Percentiles rank a stretch among this genome's conserved stretches.
Evolutionary conservation across 495 filamentous ascomycete species (phyloP).

Genomic region (Tricharina praecox): DNA sequence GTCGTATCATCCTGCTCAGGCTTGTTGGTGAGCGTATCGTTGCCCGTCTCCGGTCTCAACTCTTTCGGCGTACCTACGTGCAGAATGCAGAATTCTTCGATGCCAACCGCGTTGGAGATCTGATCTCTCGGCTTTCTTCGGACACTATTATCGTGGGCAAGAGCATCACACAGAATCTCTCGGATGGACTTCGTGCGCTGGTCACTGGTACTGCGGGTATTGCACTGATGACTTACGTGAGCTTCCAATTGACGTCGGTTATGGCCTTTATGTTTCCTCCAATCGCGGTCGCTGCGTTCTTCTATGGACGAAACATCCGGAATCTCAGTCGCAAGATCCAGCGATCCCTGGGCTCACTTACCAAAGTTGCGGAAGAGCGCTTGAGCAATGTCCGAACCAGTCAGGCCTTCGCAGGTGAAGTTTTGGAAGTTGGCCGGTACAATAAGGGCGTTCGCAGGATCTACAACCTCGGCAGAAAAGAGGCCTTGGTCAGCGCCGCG

Average conservation of each 20-base stretch:
- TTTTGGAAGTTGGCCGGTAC: slow-evolving; percentile 75
- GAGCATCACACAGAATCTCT: slow-evolving; percentile 93
- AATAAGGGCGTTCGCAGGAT: slow-evolving; percentile 83
- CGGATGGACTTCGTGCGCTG: slow-evolving; percentile 72
- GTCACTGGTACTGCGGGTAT: slow-evolving; percentile 83
- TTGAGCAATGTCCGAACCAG: slow-evolving; percentile 88
- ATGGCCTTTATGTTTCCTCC: slow-evolving; percentile 77
- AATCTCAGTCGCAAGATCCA: slow-evolving; percentile 82
- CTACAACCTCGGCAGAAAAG: slow-evolving; percentile 67
- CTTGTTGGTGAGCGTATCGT: slow-evolving; percentile 93
- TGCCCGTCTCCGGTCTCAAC: slow-evolving; percentile 65
- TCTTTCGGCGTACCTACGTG: slow-evolving; percentile 76
- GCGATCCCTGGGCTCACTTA: slow-evolving; percentile 74
- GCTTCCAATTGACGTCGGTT: slow-evolving; percentile 73
- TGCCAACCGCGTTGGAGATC: slow-evolving; percentile 85
- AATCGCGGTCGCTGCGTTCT: slow-evolving; percentile 73
- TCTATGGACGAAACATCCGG: slow-evolving; percentile 75
- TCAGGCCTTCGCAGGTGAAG: slow-evolving; percentile 87
- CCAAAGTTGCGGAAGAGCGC: slow-evolving; percentile 92
- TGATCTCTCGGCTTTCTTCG: slow-evolving; percentile 86
- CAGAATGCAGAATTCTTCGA: slow-evolving; percentile 99
- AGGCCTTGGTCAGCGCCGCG: slow-evolving; percentile 72
- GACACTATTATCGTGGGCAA: slow-evolving; percentile 97
- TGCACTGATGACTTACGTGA: slow-evolving; percentile 80
- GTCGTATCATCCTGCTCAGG: slow-evolving; percentile 79